Base-by-base conservation (phyloP, 2,329 filamentous ascomycete genomes). In the Ophiostoma sp. region DNA sequence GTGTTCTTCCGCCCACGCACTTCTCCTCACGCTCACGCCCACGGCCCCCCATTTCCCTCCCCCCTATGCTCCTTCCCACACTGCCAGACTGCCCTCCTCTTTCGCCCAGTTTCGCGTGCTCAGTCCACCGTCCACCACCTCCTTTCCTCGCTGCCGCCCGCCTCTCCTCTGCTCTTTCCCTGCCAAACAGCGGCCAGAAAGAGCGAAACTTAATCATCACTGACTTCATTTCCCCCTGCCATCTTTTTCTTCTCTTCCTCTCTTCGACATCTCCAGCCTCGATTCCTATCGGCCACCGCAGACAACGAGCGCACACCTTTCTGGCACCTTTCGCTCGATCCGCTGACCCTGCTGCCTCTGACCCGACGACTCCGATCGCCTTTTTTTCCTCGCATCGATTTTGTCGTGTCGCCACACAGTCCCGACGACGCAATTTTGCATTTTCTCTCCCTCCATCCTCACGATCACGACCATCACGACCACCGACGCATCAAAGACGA, bases 201-300 rank as follows among this genome's bases (percentile, higher is more conserved):
- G 39, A 59, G 72, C 70, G 55, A 72, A 69, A 72, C 74, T 75
- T 73, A 75, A 74, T 75, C 73, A 75, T 75, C 74, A 73, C 73
- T 68, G 71, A 69, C 64, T 68, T 72, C 72, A 70, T 57, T 66
- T 57, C 55, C 72, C 59, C 55, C 55, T 73, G 59, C 68, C 72
- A 59, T 71, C 72, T 68, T 73, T 73, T 72, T 52, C 61, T 59
- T 69, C 68, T 55, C 28, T 48, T 66, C 50, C 50, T 36, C 69
- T 45, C 17, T 28, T 22, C 45, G 28, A 28, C 48, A 42, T 39
- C 50, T 55, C 48, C 42, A 39, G 39, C 61, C 61, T 42, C 59
- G 61, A 39, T 48, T 7, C 39, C 68, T 68, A 70, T 74, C 73
- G 64, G 64, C 70, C 33, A 70, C 73, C 25, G 45, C 61, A 28